Percentiles rank a stretch among this genome's conserved stretches.
These are phyloP conservation scores for Rhodotorula diobovata DNA, from an alignment of 768 basidiomycete species.

Conservation along the genomic window DNA sequence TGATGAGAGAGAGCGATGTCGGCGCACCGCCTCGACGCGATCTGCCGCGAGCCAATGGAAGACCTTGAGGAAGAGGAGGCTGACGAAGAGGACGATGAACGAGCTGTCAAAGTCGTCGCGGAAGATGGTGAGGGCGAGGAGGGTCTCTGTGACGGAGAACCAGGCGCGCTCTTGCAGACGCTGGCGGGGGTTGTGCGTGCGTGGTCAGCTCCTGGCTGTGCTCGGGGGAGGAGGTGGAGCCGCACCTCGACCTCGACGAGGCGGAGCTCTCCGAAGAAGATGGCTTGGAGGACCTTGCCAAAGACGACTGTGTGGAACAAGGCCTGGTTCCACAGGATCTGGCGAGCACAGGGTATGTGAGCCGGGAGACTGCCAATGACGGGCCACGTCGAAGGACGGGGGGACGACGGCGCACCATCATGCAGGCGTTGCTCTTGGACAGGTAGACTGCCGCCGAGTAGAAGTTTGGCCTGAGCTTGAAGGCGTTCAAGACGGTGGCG, in stretches of 20 bases:
- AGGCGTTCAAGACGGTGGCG: constrained; percentile 70
- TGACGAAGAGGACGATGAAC: constrained; percentile 90
- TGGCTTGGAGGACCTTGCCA: constrained; percentile 70
- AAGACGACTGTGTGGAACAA: constrained; percentile 69
- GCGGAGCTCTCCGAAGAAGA: constrained; percentile 87
- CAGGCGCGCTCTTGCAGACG: constrained; percentile 91
- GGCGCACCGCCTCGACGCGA: constrained; percentile 88
- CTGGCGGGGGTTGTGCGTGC: constrained; percentile 51
- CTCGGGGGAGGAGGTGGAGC: not conserved
- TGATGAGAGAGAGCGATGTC: not conserved
- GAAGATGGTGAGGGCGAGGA: constrained; percentile 95
- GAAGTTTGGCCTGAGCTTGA: constrained; percentile 80
- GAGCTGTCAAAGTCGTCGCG: constrained; percentile 89
- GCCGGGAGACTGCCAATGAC: not conserved
- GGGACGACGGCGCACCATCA: constrained; percentile 61
- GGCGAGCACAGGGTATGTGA: not conserved
- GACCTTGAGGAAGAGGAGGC: constrained; percentile 87
- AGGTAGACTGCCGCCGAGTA: constrained; percentile 88
- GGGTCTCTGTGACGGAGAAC: constrained; percentile 95
- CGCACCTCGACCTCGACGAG: constrained; percentile 86
- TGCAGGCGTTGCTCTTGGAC: constrained; percentile 86
- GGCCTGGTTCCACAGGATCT: constrained; percentile 89
- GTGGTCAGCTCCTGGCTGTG: not conserved
- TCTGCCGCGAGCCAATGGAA: constrained; percentile 97
- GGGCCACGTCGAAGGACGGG: not conserved